Evolutionary conservation across 2,329 filamentous ascomycete species (phyloP).

Genomic region (Fusarium oligoseptatum): DNA sequence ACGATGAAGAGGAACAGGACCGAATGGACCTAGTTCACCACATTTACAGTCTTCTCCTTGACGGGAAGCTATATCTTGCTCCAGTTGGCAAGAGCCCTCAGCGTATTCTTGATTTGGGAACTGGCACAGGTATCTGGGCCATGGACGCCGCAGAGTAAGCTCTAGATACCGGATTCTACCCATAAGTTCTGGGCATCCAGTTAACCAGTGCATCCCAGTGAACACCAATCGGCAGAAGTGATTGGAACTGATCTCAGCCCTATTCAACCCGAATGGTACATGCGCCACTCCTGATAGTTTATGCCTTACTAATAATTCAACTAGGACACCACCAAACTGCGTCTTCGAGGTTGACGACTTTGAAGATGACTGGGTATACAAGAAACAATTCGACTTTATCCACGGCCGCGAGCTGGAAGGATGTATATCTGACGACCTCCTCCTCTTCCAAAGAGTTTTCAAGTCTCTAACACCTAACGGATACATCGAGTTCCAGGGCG

Average conservation of each 20-base stretch:
- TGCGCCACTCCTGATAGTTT: neutral
- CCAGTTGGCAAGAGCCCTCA: slow-evolving; percentile 10
- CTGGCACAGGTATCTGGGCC: slow-evolving; percentile 21
- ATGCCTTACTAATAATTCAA: neutral
- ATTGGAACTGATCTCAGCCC: slow-evolving; percentile 37
- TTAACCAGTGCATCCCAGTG: neutral
- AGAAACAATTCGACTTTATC: slow-evolving; percentile 34
- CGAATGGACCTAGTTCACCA: slow-evolving; percentile 37
- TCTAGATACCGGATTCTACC: neutral
- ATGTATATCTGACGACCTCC: slow-evolving; percentile 28
- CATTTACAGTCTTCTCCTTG: slow-evolving; percentile 25
- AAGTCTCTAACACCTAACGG: slow-evolving; percentile 24
- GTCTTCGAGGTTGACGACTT: slow-evolving; percentile 35
- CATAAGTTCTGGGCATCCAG: neutral
- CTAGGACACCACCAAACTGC: slow-evolving; percentile 31
- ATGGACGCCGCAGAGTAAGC: slow-evolving; percentile 37
- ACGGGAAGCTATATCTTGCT: slow-evolving; percentile 26
- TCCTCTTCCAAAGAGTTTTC: slow-evolving; percentile 20
- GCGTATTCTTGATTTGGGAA: slow-evolving; percentile 27
- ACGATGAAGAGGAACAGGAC: slow-evolving; percentile 32
- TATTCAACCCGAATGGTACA: slow-evolving; percentile 34
- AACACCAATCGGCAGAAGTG: slow-evolving; percentile 33
- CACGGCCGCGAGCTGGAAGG: slow-evolving; percentile 37
- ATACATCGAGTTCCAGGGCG: slow-evolving; percentile 25
- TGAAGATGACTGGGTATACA: slow-evolving; percentile 33